Conservation (phyloP, 2,329 filamentous ascomycete genomes). For the Beauveria brongniartii region DNA sequence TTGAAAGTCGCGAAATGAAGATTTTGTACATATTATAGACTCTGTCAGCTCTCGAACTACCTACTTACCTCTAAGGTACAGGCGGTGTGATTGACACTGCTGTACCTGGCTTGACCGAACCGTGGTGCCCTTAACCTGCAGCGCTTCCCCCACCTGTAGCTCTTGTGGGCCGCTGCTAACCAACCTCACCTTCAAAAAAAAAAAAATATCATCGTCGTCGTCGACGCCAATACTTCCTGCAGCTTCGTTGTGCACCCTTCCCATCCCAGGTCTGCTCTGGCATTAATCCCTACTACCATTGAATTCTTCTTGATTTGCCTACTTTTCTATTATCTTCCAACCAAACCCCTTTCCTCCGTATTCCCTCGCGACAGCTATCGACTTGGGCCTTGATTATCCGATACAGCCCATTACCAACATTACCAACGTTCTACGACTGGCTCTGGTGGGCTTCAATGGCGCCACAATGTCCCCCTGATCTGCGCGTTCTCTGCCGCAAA, state of each 20-base stretch:
- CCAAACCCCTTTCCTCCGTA: neutral
- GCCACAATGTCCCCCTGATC: slow-evolving; percentile 42
- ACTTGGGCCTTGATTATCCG: neutral
- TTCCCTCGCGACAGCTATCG: neutral
- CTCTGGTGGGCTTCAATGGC: slow-evolving; percentile 17
- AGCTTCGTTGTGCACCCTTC: neutral
- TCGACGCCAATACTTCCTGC: neutral
- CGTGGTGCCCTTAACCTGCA: too few species aligned
- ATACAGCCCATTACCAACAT: neutral
- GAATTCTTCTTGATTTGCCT: neutral
- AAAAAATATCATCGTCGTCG: slow-evolving; percentile 17
- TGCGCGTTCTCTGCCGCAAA: slow-evolving; percentile 58
- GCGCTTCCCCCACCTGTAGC: neutral
- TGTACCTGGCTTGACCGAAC: neutral
- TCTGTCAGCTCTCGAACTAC: too few species aligned
- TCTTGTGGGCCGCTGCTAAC: neutral
- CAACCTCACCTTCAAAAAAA: slow-evolving; percentile 13
- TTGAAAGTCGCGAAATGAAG: too few species aligned
- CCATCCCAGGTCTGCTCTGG: neutral
- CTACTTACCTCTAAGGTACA: neutral
- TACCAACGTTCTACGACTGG: neutral
- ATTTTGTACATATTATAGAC: too few species aligned
- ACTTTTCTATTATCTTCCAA: neutral
- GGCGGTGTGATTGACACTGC: neutral
- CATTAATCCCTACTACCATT: neutral